A percentile compares a stretch with the other conserved stretches of the same genome.
These are phyloP conservation scores for Adansonia grandidieri DNA, from an alignment of 441 rosid species.

Conservation along the genomic window DNA sequence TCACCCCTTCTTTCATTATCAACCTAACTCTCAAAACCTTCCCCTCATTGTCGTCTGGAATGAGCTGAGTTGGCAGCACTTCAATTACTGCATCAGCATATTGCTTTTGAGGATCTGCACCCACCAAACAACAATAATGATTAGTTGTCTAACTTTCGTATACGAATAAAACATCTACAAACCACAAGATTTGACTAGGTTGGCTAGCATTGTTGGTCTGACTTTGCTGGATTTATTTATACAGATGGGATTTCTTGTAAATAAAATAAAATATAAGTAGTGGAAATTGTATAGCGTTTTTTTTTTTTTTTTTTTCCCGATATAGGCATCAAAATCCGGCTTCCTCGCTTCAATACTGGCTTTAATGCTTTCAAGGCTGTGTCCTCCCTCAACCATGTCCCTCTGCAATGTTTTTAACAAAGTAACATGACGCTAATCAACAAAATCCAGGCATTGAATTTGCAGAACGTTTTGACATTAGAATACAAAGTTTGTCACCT, in stretches of 20 bases:
- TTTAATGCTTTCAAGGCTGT: constrained; percentile 95
- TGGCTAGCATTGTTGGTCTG: background rate
- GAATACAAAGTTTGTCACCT: constrained; percentile 47
- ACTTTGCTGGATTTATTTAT: background rate
- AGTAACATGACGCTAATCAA: background rate
- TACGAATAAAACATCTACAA: background rate
- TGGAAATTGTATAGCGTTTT: background rate
- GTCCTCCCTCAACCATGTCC: constrained; percentile 98
- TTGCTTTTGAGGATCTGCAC: constrained; percentile 92
- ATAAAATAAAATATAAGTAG: background rate
- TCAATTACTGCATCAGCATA: constrained; percentile 94
- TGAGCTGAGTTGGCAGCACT: constrained; percentile 86
- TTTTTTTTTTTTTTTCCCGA: constrained; percentile 48
- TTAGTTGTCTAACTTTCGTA: background rate
- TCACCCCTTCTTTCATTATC: constrained; percentile 94
- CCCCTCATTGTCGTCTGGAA: constrained; percentile 90
- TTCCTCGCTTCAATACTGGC: constrained; percentile 95
- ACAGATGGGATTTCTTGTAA: background rate
- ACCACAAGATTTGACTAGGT: background rate
- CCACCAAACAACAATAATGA: background rate
- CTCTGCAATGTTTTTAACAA: constrained; percentile 50
- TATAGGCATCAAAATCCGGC: constrained; percentile 94
- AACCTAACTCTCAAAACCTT: constrained; percentile 85
- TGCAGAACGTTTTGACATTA: constrained; percentile 3
- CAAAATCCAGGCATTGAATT: constrained; percentile 1